Base-by-base conservation (phyloP, 768 basidiomycete genomes). In the Mycena floridula region DNA sequence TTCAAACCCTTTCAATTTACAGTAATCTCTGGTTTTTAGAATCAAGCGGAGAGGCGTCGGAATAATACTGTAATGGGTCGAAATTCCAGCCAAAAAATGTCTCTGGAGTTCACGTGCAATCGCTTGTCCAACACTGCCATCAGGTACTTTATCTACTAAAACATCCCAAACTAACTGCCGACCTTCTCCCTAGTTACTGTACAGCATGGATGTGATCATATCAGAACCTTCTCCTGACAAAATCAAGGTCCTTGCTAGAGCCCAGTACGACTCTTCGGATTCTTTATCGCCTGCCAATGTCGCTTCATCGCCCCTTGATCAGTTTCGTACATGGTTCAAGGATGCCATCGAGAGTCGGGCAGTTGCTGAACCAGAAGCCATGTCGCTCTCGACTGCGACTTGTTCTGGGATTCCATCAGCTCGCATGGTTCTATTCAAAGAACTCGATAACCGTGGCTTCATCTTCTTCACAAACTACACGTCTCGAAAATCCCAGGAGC, bases 401-500 rank as follows among this genome's bases (percentile, higher is more conserved):
- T 59, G 74, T 13, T 52, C 64, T 1, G 91, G 88, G 26, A 76
- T 93, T 50, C 95, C 95, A 21, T 91, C 89, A 27, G 80, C 85
- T 9, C 81, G 95, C 52, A 77, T 89, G 63, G 93, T 97, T 44
- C 81, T 97, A 47, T 80, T 98, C 58, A 96, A 94, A 64, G 79
- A 91, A 58, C 79, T 90, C 55, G 96, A 98, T 69, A 57, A 73
- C 24, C 79, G 72, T 44, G 96, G 96, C 41, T 97, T 98, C 68
- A 79, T 95, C 46, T 96, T 97, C 69, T 99, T 78, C 74, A 98
- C 95, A 25, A 99, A 99, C 66, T 98, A 98, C 68, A 77, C 81
- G 30, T 95, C 92, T 9, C 80, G 94, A 52, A 99, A 98, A 67
- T 92, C 90, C 3, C 59, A 65, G 32, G 96, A 98, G 61, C 74